Evolutionary conservation across 2,329 filamentous ascomycete genomes (phyloP).

Genomic region (Penicillium sp.): DNA sequence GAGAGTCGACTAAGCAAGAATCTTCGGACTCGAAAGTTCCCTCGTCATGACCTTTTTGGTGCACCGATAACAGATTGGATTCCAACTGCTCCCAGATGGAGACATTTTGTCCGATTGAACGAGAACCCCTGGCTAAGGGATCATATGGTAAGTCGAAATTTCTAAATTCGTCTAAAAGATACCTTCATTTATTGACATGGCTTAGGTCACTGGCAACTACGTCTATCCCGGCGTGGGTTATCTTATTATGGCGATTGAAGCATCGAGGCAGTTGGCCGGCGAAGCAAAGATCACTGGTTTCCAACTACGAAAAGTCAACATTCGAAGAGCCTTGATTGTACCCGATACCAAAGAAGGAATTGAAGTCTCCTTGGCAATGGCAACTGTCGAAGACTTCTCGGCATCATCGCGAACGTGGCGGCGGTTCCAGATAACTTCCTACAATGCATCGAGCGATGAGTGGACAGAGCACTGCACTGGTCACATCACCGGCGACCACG

Average conservation of each 20-base stretch:
- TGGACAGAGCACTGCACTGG: conserved; percentile 40
- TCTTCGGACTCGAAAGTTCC: conserved; percentile 24
- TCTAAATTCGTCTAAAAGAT: too few species aligned
- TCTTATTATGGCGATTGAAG: conserved; percentile 32
- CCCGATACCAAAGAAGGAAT: conserved; percentile 33
- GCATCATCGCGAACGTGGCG: conserved; percentile 25
- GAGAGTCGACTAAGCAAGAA: conserved; percentile 31
- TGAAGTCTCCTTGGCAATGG: conserved; percentile 29
- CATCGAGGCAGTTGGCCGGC: conserved; percentile 24
- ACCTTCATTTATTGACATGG: not conserved
- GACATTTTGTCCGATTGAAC: conserved; percentile 28
- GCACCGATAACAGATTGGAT: conserved; percentile 32
- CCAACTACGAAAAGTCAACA: conserved; percentile 23
- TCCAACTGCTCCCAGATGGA: conserved; percentile 26
- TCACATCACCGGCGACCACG: conserved; percentile 26
- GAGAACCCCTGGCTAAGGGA: conserved; percentile 35
- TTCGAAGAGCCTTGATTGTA: conserved; percentile 30
- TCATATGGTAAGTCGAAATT: conserved; percentile 22
- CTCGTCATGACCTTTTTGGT: conserved; percentile 33
- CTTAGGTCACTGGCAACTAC: conserved; percentile 19
- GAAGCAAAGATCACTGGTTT: conserved; percentile 14
- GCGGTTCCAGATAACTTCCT: conserved; percentile 33
- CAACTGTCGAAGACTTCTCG: conserved; percentile 19
- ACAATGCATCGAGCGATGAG: conserved; percentile 25
- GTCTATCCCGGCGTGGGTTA: conserved; percentile 31